phyloP scores from a whole-genome alignment of 2,329 filamentous ascomycete genomes.

The Colletotrichum camelliae region DNA sequence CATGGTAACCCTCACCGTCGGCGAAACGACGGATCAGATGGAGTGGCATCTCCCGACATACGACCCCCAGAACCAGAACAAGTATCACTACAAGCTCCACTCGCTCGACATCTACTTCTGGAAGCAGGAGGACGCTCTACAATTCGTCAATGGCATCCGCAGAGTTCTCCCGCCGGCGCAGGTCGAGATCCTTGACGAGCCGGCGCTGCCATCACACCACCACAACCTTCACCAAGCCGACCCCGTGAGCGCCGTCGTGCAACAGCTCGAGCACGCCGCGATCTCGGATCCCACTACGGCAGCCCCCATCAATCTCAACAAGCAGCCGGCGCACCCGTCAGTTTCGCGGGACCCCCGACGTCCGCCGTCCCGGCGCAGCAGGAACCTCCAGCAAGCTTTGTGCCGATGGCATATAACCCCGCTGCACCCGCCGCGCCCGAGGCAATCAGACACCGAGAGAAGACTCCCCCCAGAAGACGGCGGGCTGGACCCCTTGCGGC shows the following conservation, averaged over 20 bases:
- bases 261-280: constrained; percentile 74
- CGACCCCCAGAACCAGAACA: constrained; percentile 75
- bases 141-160: constrained; percentile 72
- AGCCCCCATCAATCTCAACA: constrained; percentile 21
- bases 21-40: constrained; percentile 54
- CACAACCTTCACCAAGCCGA: constrained; percentile 36
- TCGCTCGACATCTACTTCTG: constrained; percentile 82
- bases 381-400: constrained; percentile 51
- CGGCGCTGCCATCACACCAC: constrained; percentile 48
- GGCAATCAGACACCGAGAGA: constrained; percentile 74
- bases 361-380: constrained; percentile 31
- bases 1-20: constrained; percentile 70
- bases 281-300: constrained; percentile 62
- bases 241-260: constrained; percentile 71
- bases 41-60: constrained; percentile 80
- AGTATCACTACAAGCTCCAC: constrained; percentile 80
- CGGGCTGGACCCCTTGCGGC: constrained; percentile 61
- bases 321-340: constrained; percentile 28
- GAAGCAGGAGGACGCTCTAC: constrained; percentile 73
- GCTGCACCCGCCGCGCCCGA: constrained; percentile 79
- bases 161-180: constrained; percentile 67
- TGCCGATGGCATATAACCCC: constrained; percentile 78
- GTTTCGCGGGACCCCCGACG: constrained; percentile 47
- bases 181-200: constrained; percentile 70
- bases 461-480: constrained; percentile 79